These are phyloP conservation scores for Schizonepeta tenuifolia DNA, from an alignment of 257 asterid genomes.

Conservation along the genomic window DNA sequence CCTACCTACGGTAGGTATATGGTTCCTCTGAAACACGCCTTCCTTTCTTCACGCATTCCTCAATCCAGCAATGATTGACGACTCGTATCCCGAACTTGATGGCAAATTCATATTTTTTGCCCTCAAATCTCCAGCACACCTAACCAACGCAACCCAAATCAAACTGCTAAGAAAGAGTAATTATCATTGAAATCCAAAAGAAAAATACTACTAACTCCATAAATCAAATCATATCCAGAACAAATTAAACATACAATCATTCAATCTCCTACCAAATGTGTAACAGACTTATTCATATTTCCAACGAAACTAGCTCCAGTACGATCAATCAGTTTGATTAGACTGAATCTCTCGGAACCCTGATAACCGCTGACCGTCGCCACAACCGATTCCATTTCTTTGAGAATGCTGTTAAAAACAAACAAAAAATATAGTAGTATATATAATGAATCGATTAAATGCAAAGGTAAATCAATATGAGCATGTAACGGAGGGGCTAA, in stretches of 20 bases:
- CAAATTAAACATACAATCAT: neutral
- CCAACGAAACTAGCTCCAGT: constrained; percentile 60
- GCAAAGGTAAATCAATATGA: neutral
- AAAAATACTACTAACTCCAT: neutral
- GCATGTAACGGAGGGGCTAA: neutral
- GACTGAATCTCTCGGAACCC: constrained; percentile 52
- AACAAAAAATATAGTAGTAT: no score
- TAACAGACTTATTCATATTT: constrained; percentile 44
- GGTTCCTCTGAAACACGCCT: constrained; percentile 64
- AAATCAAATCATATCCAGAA: neutral
- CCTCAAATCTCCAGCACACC: constrained; percentile 60
- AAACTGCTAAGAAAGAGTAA: constrained; percentile 28
- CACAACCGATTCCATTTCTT: constrained; percentile 71
- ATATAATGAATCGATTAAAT: neutral
- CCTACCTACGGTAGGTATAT: constrained; percentile 63
- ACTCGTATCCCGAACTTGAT: constrained; percentile 46
- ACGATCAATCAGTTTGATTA: constrained; percentile 48
- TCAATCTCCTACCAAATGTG: constrained; percentile 55
- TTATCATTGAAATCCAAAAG: neutral
- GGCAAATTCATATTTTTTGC: constrained; percentile 62
- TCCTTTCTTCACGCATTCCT: constrained; percentile 74
- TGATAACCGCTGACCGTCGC: constrained; percentile 61
- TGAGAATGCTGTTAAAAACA: constrained; percentile 32
- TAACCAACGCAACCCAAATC: constrained; percentile 36
- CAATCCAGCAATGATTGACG: constrained; percentile 90